Evolutionary conservation across 495 filamentous ascomycete genomes (phyloP).

Genomic region (Podospora conica): DNA sequence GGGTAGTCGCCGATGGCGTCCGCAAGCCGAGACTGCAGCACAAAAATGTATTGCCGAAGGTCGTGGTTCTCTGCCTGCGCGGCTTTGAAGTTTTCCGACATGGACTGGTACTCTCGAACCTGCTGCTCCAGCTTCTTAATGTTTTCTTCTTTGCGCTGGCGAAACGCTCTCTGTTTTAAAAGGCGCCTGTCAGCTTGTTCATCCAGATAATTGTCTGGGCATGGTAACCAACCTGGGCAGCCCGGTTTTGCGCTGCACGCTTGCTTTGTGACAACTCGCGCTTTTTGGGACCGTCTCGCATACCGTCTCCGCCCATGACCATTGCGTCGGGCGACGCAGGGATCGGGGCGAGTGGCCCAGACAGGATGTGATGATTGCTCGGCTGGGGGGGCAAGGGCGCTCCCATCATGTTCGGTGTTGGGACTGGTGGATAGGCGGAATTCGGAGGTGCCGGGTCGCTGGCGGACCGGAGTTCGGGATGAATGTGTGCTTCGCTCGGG

Average conservation of each 20-base stretch:
- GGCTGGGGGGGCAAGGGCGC: slow-evolving; percentile 20
- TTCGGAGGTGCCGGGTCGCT: slow-evolving; percentile 20
- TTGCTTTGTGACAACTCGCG: slow-evolving; percentile 91
- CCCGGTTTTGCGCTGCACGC: slow-evolving; percentile 91
- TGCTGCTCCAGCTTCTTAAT: slow-evolving; percentile 96
- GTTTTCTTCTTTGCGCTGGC: slow-evolving; percentile 94
- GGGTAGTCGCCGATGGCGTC: slow-evolving; percentile 79
- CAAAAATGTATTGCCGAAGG: slow-evolving; percentile 85
- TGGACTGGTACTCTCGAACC: slow-evolving; percentile 63
- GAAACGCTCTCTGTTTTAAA: slow-evolving; percentile 73
- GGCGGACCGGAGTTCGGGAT: slow-evolving; percentile 28
- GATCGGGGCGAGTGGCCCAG: slow-evolving; percentile 17
- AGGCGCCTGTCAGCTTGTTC: slow-evolving; percentile 17
- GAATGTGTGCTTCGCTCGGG: slow-evolving; percentile 26
- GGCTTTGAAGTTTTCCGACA: slow-evolving; percentile 65
- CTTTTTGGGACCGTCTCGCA: slow-evolving; percentile 51
- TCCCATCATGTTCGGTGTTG: slow-evolving; percentile 32
- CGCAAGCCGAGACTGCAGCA: slow-evolving; percentile 80
- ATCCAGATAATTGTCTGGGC: slow-evolving; percentile 14
- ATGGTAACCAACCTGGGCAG: slow-evolving; percentile 69
- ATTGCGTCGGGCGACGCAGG: slow-evolving; percentile 7
- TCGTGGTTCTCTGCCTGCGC: slow-evolving; percentile 83
- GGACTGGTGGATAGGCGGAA: slow-evolving; percentile 18
- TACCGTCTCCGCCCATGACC: slow-evolving; percentile 20
- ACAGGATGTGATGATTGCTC: slow-evolving; percentile 20